These are phyloP conservation scores for Camelina laxa DNA, from an alignment of 345 rosid species.

Conservation along the genomic window DNA sequence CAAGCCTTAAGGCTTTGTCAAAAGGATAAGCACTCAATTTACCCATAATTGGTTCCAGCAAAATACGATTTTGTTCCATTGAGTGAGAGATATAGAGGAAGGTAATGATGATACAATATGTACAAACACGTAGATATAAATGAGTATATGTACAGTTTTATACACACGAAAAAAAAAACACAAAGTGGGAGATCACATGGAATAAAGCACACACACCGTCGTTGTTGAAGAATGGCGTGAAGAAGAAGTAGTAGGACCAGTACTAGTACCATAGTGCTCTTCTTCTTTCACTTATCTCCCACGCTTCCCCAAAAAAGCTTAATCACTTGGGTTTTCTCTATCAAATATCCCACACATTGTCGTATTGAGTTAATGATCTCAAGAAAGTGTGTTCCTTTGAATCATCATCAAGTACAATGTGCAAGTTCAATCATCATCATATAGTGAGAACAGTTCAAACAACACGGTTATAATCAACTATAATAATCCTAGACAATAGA, in stretches of 20 bases:
- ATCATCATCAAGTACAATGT: neutral
- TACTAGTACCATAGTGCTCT: slow-evolving; percentile 39
- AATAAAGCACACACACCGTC: slow-evolving; percentile 37
- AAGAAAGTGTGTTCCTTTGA: neutral
- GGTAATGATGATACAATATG: slow-evolving; percentile 37
- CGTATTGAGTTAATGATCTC: neutral
- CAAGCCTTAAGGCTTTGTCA: slow-evolving; percentile 22
- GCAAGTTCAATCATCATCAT: neutral
- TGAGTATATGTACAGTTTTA: slow-evolving; percentile 34
- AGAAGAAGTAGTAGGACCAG: slow-evolving; percentile 44
- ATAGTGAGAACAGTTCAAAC: neutral
- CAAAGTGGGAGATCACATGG: slow-evolving; percentile 42
- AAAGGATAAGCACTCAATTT: slow-evolving; percentile 41
- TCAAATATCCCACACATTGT: slow-evolving; percentile 15
- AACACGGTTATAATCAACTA: neutral
- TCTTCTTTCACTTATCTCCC: slow-evolving; percentile 33
- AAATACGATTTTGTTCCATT: slow-evolving; percentile 33
- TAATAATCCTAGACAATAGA: no score
- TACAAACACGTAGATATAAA: slow-evolving; percentile 22
- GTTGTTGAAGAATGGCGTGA: slow-evolving; percentile 42
- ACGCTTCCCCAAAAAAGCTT: slow-evolving; percentile 33
- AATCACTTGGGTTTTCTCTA: slow-evolving; percentile 26
- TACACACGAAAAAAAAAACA: slow-evolving; percentile 4
- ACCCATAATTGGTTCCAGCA: slow-evolving; percentile 40
- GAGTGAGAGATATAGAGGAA: slow-evolving; percentile 21